Percentiles rank a stretch among this genome's conserved stretches.
Evolutionary conservation across 2,329 filamentous ascomycete genomes (phyloP).

Genomic region (Arachnomyces sp.): DNA sequence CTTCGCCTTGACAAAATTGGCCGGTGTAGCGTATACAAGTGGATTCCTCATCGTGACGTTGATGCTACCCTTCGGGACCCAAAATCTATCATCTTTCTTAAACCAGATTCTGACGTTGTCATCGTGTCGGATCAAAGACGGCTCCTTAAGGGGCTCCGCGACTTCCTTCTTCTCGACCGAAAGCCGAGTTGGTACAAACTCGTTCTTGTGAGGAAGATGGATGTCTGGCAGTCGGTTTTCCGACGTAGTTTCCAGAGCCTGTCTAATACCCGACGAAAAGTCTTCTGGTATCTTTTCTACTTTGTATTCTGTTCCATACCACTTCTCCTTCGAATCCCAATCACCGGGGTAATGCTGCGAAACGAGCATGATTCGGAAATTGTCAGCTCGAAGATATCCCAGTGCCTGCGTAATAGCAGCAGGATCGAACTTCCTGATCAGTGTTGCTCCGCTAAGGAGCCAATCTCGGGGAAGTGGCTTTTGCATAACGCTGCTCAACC

Average conservation of each 20-base stretch:
- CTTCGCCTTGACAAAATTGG: slow-evolving; percentile 66
- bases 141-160: slow-evolving; percentile 62
- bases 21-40: slow-evolving; percentile 67
- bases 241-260: slow-evolving; percentile 51
- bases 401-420: slow-evolving; percentile 67
- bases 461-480: slow-evolving; percentile 77
- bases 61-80: slow-evolving; percentile 90
- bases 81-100: slow-evolving; percentile 98
- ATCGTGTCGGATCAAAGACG: slow-evolving; percentile 79
- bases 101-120: slow-evolving; percentile 76
- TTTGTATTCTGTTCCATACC: slow-evolving; percentile 95
- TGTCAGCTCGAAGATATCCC: slow-evolving; percentile 70
- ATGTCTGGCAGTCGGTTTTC: slow-evolving; percentile 59
- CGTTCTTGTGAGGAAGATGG: slow-evolving; percentile 84
- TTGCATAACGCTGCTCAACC: slow-evolving; percentile 81
- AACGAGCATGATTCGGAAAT: slow-evolving; percentile 75
- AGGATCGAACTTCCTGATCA: slow-evolving; percentile 72
- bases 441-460: slow-evolving; percentile 70
- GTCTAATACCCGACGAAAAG: slow-evolving; percentile 61
- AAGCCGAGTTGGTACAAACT: slow-evolving; percentile 87
- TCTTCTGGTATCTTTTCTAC: slow-evolving; percentile 69
- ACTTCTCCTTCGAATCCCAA: slow-evolving; percentile 85
- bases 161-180: slow-evolving; percentile 93
- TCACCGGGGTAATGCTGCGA: slow-evolving; percentile 74
- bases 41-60: slow-evolving; percentile 73